Base-by-base conservation (phyloP, 169 alveolate species). In the Cryptosporidium ryanae region DNA sequence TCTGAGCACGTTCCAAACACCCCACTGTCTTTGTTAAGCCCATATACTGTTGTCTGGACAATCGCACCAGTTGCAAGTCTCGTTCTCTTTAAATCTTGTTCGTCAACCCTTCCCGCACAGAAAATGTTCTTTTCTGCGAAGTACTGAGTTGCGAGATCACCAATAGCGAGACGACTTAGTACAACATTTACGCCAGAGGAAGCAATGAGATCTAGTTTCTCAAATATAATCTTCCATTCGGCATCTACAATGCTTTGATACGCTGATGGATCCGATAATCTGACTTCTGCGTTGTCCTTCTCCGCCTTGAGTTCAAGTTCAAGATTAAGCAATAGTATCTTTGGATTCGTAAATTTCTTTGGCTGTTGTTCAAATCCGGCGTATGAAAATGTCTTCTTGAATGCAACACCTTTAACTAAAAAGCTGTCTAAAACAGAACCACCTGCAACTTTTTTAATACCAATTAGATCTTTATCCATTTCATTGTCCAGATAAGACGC, bases 351-450 rank as follows among this genome's bases (percentile, higher is more conserved):
- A 90, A 97, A 96, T 64, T 90, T 94, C 90, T 98, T 98, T 23
- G 99, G 99, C 92, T 97, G 99, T 92, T 97, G 98, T 89, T 98
- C 99, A 84, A 98, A 98, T 25, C 99, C 99, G 27, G 99, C 99
- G 91, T 98, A 98, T 15, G 99, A 96, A 93, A 98, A 98, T n/a
- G 99, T 97, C 90, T 98, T 98, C 87, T 96, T 97, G 90, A 98
- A 98, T 8, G 99, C 99, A 32, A 98, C 99, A 12, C 99, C 99
- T 54, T 95, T 95, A 49, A 98, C 96, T 21, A 97, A 91, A 82
- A 94, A 92, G 27, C 99, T 95, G 87, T 98, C 97, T 18, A 82
- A 49, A 49, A 92, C 93, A 8, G 98, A 94, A 13, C 99, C 99
- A 2, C 99, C 99, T 12, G 98, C 94, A 38, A 97, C 99, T 89